A percentile compares a stretch with the other conserved stretches of the same genome.
Conservation (phyloP, 768 basidiomycete genomes). For the Boletus insuetus region DNA sequence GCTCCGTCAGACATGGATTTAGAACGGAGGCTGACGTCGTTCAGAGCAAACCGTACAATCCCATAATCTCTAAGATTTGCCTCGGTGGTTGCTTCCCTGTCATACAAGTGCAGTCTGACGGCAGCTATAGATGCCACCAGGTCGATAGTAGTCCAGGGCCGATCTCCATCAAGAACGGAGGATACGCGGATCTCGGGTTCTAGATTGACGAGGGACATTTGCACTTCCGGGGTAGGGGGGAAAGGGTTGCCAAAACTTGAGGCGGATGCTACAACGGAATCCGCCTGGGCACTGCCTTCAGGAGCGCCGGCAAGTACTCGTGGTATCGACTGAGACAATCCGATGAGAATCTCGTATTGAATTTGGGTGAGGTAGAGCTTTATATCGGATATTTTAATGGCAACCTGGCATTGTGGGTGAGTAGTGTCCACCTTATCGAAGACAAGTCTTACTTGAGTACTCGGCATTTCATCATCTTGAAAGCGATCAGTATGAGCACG, state of each 20-base stretch:
- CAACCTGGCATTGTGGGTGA: slow-evolving; percentile 45
- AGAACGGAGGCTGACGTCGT: slow-evolving; percentile 71
- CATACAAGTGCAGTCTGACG: slow-evolving; percentile 86
- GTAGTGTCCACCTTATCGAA: not conserved
- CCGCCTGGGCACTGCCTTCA: slow-evolving; percentile 38
- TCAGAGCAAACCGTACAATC: slow-evolving; percentile 82
- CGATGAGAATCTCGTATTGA: slow-evolving; percentile 74
- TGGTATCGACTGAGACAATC: slow-evolving; percentile 66
- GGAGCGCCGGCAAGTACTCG: slow-evolving; percentile 52
- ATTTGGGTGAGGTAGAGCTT: slow-evolving; percentile 78
- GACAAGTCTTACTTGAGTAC: slow-evolving; percentile 61
- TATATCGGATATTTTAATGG: slow-evolving; percentile 77
- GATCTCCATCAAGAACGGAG: slow-evolving; percentile 22
- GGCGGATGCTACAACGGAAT: slow-evolving; percentile 21
- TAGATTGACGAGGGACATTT: slow-evolving; percentile 16
- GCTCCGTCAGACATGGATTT: slow-evolving; percentile 82
- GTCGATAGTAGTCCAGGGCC: slow-evolving; percentile 66
- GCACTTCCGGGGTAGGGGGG: slow-evolving; percentile 2
- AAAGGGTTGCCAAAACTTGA: slow-evolving; percentile 1
- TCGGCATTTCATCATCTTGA: slow-evolving; percentile 56
- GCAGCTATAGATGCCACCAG: slow-evolving; percentile 66
- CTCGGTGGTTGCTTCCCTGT: slow-evolving; percentile 54
- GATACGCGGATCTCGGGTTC: slow-evolving; percentile 56
- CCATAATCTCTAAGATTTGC: slow-evolving; percentile 68
- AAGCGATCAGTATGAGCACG: slow-evolving; percentile 50